Conservation (phyloP, 495 filamentous ascomycete genomes). For the Amniculicola lignicola region DNA sequence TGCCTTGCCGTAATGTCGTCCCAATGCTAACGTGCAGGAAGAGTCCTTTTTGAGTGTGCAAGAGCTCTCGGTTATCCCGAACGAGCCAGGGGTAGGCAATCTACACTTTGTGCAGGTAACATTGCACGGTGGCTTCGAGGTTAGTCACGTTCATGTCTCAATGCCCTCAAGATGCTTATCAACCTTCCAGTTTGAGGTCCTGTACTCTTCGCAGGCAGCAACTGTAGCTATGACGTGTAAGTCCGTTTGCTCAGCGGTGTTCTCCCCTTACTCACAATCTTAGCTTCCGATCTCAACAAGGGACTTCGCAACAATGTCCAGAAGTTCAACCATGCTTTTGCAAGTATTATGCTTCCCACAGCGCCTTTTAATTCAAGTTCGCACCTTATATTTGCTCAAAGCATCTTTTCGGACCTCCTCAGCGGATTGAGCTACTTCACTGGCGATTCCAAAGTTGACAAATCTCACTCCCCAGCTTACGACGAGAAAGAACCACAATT, state of each 20-base stretch:
- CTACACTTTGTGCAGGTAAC: conserved; percentile 87
- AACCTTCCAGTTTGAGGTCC: conserved; percentile 69
- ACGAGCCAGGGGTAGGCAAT: conserved; percentile 69
- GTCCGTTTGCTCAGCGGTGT: conserved; percentile 60
- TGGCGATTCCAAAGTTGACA: conserved; percentile 78
- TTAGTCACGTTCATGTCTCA: neutral
- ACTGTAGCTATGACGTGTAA: conserved; percentile 58
- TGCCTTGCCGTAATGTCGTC: too few species aligned
- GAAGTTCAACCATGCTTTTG: conserved; percentile 3
- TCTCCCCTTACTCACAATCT: conserved; percentile 70
- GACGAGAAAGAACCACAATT: conserved; percentile 94
- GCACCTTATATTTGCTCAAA: conserved; percentile 74
- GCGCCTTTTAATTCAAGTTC: conserved; percentile 69
- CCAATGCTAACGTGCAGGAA: too few species aligned
- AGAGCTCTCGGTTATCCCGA: conserved; percentile 36
- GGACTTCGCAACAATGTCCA: conserved; percentile 1
- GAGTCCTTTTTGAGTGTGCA: too few species aligned
- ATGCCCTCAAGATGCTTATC: neutral
- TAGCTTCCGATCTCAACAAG: conserved; percentile 31
- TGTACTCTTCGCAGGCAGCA: conserved; percentile 78
- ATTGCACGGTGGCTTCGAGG: conserved; percentile 76
- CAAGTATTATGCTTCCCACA: conserved; percentile 47
- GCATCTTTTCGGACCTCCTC: conserved; percentile 87
- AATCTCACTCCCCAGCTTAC: conserved; percentile 82
- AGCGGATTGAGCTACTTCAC: conserved; percentile 96